Evolutionary conservation across 306 rosid species (phyloP).

Genomic region (Cucurbita ficifolia): DNA sequence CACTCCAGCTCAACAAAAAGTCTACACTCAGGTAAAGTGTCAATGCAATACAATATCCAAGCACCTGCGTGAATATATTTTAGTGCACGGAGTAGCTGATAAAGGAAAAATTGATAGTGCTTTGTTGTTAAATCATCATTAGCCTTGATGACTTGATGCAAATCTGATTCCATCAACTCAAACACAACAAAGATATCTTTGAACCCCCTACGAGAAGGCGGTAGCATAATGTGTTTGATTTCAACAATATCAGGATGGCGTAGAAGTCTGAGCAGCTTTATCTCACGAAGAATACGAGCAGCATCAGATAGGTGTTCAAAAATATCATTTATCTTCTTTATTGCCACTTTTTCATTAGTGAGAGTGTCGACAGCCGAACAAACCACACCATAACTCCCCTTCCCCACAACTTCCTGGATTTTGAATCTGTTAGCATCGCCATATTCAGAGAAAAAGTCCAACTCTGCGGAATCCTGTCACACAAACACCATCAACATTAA

Average conservation of each 20-base stretch:
- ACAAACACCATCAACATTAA: conserved; percentile 17
- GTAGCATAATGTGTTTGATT: conserved; percentile 81
- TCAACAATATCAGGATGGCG: conserved; percentile 96
- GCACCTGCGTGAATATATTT: conserved; percentile 86
- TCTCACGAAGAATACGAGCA: conserved; percentile 95
- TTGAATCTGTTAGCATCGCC: conserved; percentile 79
- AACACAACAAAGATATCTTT: conserved; percentile 91
- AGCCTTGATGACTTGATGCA: conserved; percentile 96
- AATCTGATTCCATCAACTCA: conserved; percentile 92
- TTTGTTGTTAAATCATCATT: conserved; percentile 75
- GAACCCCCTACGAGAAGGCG: conserved; percentile 74
- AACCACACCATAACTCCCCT: conserved; percentile 95
- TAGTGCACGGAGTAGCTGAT: conserved; percentile 91
- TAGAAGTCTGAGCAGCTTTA: conserved; percentile 88
- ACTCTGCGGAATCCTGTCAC: conserved; percentile 51
- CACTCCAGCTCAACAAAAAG: not conserved
- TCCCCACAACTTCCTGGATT: conserved; percentile 86
- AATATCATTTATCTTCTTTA: conserved; percentile 80
- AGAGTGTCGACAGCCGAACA: conserved; percentile 92
- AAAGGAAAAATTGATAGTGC: conserved; percentile 90
- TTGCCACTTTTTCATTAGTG: conserved; percentile 81
- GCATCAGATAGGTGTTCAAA: conserved; percentile 92
- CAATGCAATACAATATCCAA: not conserved
- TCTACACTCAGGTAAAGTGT: not conserved
- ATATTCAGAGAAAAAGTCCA: conserved; percentile 87